Base-by-base conservation (phyloP, 495 filamentous ascomycete species). In the Sordaria brevicollis region DNA sequence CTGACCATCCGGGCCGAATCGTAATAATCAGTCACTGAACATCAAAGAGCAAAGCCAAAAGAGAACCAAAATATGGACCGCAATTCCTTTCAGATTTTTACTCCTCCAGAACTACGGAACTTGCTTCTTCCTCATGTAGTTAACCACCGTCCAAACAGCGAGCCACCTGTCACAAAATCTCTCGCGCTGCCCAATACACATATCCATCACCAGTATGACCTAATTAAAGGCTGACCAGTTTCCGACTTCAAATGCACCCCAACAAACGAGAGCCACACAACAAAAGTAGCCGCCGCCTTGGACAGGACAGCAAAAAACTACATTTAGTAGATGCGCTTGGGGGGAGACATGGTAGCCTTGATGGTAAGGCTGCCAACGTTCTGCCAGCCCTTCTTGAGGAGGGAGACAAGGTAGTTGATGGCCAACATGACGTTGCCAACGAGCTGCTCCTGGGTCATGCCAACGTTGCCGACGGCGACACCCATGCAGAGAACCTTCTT, bases 321-420 rank as follows among this genome's bases (percentile, higher is more conserved):
- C 70, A 54, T 43, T 77, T 97, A 97, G 88, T 97, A 99, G 72
- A 97, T 81, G 77, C 95, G 92, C 88, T 93, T 94, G 69, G 95
- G 96, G 71, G 94, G 94, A 80, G 91, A 94, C 96, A 99, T 98
- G 83, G 92, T 91, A 83, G 96, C 95, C 91, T 99, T 99, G 87
- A 99, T 93, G 76, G 95, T 97, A 87, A 99, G 88, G 85, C 90
- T 93, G 76, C 95, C 95, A 81, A 99, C 96, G 86, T 99, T 99
- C 89, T 99, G 95, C 95, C 95, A 99, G 78, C 96, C 95, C 89
- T 99, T 99, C 93, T 99, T 98, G 81, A 99, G 86, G 76, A 99
- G 87, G 75, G 92, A 96, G 78, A 99, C 94, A 65, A 99, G 88
- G 88, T 98, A 99, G 89, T 99, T 99, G 90, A 99, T 98, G 81